These are phyloP conservation scores for Bondarzewia mesenterica DNA, from an alignment of 1,284 basidiomycete genomes.

Conservation along the genomic window DNA sequence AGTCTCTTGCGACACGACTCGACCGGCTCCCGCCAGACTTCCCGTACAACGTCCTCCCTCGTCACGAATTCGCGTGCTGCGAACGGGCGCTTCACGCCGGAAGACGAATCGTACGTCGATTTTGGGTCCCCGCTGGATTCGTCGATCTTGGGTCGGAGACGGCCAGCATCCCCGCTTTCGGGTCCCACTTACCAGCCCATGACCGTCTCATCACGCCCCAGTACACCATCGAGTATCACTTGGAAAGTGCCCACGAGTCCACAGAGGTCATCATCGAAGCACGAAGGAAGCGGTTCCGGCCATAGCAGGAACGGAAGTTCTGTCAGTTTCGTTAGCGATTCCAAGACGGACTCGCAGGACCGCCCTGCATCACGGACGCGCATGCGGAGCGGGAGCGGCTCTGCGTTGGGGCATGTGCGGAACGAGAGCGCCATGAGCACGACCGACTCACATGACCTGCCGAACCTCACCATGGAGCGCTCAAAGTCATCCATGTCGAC, in stretches of 20 bases:
- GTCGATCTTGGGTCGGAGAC: constrained; percentile 44
- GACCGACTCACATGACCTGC: constrained; percentile 23
- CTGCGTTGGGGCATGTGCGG: constrained; percentile 9
- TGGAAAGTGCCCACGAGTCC: constrained; percentile 31
- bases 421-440: constrained; percentile 30
- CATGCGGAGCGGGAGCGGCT: constrained; percentile 8
- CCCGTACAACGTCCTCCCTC: constrained; percentile 39
- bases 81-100: too few relatives aligned
- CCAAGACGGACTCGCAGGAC: too few relatives aligned
- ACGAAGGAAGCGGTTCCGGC: constrained; percentile 24
- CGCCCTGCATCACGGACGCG: constrained; percentile 9
- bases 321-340: constrained; percentile 16
- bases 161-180: constrained; percentile 62
- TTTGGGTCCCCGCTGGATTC: constrained; percentile 37
- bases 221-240: constrained; percentile 66
- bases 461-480: constrained; percentile 24
- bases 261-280: constrained; percentile 5
- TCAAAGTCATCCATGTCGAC: constrained; percentile 28
- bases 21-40: constrained; percentile 27
- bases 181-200: constrained; percentile 53
- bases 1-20: constrained; percentile 43
- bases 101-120: constrained; percentile 32
- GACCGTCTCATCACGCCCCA: constrained; percentile 50
- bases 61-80: constrained; percentile 29
- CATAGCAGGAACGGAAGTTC: constrained; percentile 54